Evolutionary conservation across 208 protist genomes (phyloP), one percentile per base, ranked within the genome.

Genomic region (Leptomonas pyrrhocoris): DNA sequence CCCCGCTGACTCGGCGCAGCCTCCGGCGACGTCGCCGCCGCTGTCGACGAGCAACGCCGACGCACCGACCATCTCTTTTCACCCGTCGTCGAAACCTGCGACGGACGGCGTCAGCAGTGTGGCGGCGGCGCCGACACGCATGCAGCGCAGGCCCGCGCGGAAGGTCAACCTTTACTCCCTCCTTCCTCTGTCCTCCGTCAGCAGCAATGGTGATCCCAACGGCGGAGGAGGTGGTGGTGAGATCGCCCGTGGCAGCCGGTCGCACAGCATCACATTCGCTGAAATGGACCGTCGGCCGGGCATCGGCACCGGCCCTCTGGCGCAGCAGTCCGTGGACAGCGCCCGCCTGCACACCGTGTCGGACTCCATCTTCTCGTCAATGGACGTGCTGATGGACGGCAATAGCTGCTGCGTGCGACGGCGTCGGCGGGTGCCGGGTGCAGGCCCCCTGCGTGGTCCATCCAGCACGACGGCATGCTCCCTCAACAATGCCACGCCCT

Each of bases 371-470:
- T 94, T 83, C 60, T 73, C 71, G 13, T 62, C 70, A 6, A 72
- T 94, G 55, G 84, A 92, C 64, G 75, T 94, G n/a, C 59, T 71
- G 18, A 73, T 94, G 76, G 89, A 94, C 60, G 89, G 86, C 16
- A 94, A 94, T 57, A 83, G 79, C 56, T 79, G 77, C 46, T 81
- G 74, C 45, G 49, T 92, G 45, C 83, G 81, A 34, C 79, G 67
- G n/a, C 84, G 86, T 18, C 65, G 64, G 23, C 66, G 60, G 12
- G 34, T n/a, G 43, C 38, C 66, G n/a, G 19, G n/a, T 21, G n/a
- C 6, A 19, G n/a, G 45, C 42, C 8, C n/a, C 28, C 8, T 2
- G 42, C 34, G 34, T 28, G 28, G 23, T n/a, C n/a, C 49, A 30
- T 1, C 18, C 7, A 48, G 18, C 11, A 19, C 43, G 16, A 48